Conservation (phyloP, 176 grass and related monocot genomes). For the Poa annua region DNA sequence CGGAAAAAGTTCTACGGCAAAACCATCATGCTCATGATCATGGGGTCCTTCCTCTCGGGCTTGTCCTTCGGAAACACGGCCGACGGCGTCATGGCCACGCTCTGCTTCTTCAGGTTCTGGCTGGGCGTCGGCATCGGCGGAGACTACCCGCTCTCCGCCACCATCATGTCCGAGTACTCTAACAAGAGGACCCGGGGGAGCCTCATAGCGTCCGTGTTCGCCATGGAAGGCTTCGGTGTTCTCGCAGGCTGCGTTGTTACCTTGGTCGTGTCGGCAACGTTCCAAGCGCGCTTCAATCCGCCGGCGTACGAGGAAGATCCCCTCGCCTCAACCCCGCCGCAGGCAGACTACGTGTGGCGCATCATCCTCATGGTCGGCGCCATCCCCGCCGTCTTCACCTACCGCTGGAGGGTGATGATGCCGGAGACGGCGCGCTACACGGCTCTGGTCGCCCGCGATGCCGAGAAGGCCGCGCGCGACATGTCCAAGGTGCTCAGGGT, state of each 20-base stretch:
- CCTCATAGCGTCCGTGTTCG: constrained; percentile 35
- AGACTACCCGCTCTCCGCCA: constrained; percentile 69
- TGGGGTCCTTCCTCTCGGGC: constrained; percentile 44
- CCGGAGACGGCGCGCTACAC: constrained; percentile 75
- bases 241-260: constrained; percentile 41
- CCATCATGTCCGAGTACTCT: constrained; percentile 81
- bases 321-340: not conserved
- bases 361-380: constrained; percentile 67
- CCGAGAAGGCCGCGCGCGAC: constrained; percentile 55
- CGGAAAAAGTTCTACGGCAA: constrained; percentile 64
- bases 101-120: constrained; percentile 88
- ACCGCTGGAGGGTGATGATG: constrained; percentile 64
- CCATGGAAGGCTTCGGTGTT: constrained; percentile 31
- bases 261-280: constrained; percentile 40
- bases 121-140: constrained; percentile 72
- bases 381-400: constrained; percentile 53
- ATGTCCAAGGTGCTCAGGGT: constrained; percentile 49
- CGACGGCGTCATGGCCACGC: constrained; percentile 49
- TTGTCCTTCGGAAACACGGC: constrained; percentile 56
- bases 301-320: constrained; percentile 17
- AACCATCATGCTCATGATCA: constrained; percentile 51
- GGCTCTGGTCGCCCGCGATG: constrained; percentile 52
- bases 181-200: constrained; percentile 58
- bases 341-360: constrained; percentile 60
- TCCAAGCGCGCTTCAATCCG: constrained; percentile 20